phyloP scores from a whole-genome alignment of 2,329 filamentous ascomycete species.

The Sporothrix mexicana region DNA sequence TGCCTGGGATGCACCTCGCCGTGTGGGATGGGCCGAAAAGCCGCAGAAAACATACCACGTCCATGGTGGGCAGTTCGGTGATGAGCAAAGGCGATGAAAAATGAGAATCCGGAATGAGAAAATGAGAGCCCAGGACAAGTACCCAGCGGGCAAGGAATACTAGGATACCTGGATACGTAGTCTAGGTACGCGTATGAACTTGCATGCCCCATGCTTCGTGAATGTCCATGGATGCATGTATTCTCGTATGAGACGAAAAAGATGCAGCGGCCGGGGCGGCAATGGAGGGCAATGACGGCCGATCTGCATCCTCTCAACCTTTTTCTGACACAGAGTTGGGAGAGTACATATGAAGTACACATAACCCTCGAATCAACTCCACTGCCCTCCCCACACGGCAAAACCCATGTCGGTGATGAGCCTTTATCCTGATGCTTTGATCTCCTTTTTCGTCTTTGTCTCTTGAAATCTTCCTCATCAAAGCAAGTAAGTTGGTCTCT shows the following conservation, averaged over 20 bases:
- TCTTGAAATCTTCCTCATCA: too few relatives aligned
- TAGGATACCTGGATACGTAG: too few relatives aligned
- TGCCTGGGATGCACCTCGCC: too few relatives aligned
- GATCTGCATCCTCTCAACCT: slow-evolving; percentile 2
- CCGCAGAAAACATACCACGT: slow-evolving; percentile 18
- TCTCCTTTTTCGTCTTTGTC: neutral
- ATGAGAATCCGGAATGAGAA: too few relatives aligned
- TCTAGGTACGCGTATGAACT: too few relatives aligned
- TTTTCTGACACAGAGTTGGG: neutral
- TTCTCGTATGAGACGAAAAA: slow-evolving; percentile 14
- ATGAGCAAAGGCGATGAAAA: neutral
- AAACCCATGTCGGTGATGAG: neutral
- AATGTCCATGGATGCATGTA: neutral
- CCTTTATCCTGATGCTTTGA: too few relatives aligned
- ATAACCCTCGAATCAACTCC: neutral
- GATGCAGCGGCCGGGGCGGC: slow-evolving; percentile 11
- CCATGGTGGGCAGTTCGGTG: neutral
- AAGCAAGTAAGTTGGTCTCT: neutral
- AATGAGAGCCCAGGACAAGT: too few relatives aligned
- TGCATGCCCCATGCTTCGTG: neutral
- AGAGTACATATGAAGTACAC: neutral
- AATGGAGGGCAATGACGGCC: neutral
- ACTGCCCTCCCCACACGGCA: slow-evolving; percentile 3
- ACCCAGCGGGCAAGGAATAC: too few relatives aligned
- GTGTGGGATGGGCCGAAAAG: slow-evolving; percentile 6